Evolutionary conservation across 148 eudicot species (phyloP).

Genomic region (Cornus kousa): DNA sequence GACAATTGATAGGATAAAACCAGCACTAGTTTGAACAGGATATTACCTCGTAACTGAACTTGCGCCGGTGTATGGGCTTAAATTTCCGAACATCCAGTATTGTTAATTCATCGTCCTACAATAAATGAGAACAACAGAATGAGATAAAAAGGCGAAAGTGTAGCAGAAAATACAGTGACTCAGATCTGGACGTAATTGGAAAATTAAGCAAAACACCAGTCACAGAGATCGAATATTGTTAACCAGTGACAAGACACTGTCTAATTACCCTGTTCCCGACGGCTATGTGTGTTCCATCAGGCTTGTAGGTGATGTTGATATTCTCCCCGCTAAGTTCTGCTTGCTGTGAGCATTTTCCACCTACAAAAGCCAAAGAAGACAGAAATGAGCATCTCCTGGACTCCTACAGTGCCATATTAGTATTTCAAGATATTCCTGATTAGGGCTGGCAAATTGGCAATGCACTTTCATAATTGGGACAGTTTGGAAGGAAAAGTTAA

Average conservation of each 20-base stretch:
- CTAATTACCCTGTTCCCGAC: constrained; percentile 87
- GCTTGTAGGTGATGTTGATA: constrained; percentile 92
- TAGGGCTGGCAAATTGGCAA: too few species aligned
- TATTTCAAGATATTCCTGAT: not conserved
- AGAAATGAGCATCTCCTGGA: not conserved
- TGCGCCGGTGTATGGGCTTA: constrained; percentile 83
- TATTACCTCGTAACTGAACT: constrained; percentile 84
- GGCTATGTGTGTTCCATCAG: constrained; percentile 89
- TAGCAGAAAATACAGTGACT: not conserved
- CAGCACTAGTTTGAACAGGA: constrained; percentile 11
- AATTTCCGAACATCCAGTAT: constrained; percentile 96
- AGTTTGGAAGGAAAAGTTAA: too few species aligned
- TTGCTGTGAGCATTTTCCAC: constrained; percentile 96
- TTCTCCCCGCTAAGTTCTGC: constrained; percentile 96
- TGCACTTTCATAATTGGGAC: too few species aligned
- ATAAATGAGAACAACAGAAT: constrained; percentile 14
- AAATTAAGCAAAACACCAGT: not conserved
- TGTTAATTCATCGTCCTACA: constrained; percentile 90
- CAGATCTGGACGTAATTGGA: not conserved
- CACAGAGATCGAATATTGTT: not conserved
- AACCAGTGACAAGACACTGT: constrained; percentile 1
- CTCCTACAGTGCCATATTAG: not conserved
- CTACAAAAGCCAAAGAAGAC: constrained; percentile 35
- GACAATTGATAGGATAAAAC: constrained; percentile 1
- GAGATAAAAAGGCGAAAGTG: constrained; percentile 10